phyloP scores from a whole-genome alignment of 164 flowering plant genomes.

The Vitis vinifera region ASM3070453v1 NC_081807.1:10441501-10442000 shows the following conservation, averaged over 20 bases:
- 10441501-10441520: slow-evolving; percentile 11
- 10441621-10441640: no score
- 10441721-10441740: slow-evolving; percentile 1
- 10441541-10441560: neutral
- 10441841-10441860: slow-evolving; percentile 13
- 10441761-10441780: slow-evolving; percentile 1
- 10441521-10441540: neutral
- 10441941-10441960: neutral
- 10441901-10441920: slow-evolving; percentile 1
- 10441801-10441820: slow-evolving; percentile 10
- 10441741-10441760: slow-evolving; percentile 1
- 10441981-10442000: slow-evolving; percentile 30
- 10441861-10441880: slow-evolving; percentile 22
- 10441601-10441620: no score
- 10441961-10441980: slow-evolving; percentile 2
- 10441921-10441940: slow-evolving; percentile 1
- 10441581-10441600: neutral
- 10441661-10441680: neutral
- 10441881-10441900: slow-evolving; percentile 38
- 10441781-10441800: slow-evolving; percentile 7
- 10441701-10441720: neutral
- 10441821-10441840: slow-evolving; percentile 7
- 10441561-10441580: neutral
- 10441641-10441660: no score
- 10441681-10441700: slow-evolving; percentile 5